Conservation (phyloP, 345 rosid species). For the Lenwebbia sp. region DNA sequence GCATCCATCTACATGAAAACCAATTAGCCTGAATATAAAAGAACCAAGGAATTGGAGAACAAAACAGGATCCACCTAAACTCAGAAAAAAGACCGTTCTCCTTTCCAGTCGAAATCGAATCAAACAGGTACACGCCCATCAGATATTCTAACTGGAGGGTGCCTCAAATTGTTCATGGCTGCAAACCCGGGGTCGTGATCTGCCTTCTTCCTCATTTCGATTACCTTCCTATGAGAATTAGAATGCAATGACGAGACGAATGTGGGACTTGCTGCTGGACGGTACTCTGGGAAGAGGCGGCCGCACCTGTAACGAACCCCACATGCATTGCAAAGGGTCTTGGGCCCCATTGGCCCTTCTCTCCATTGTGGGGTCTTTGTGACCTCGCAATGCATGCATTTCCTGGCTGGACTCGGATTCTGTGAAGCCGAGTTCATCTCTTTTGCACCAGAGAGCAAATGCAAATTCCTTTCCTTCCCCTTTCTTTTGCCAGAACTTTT, state of each 20-base stretch:
- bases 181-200: neutral
- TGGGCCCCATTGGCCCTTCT: conserved; percentile 89
- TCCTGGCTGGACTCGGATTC: conserved; percentile 17
- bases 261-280: conserved; percentile 86
- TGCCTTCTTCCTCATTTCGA: conserved; percentile 64
- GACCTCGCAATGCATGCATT: conserved; percentile 70
- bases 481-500: conserved; percentile 20
- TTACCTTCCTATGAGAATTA: conserved; percentile 67
- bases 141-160: neutral
- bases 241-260: conserved; percentile 60
- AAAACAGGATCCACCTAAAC: conserved; percentile 10
- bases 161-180: neutral
- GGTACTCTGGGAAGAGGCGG: conserved; percentile 79
- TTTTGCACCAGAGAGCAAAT: conserved; percentile 8
- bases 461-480: conserved; percentile 25
- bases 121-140: conserved; percentile 18
- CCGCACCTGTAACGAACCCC: conserved; percentile 90
- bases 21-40: neutral
- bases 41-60: conserved; percentile 1
- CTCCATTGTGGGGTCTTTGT: conserved; percentile 92
- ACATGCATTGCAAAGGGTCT: conserved; percentile 90
- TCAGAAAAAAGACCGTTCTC: conserved; percentile 4
- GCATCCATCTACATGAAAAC: neutral
- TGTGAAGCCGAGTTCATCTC: conserved; percentile 14
- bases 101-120: conserved; percentile 2